phyloP scores from a whole-genome alignment of 2,329 filamentous ascomycete species.

The Colletotrichum theobromicola region DNA sequence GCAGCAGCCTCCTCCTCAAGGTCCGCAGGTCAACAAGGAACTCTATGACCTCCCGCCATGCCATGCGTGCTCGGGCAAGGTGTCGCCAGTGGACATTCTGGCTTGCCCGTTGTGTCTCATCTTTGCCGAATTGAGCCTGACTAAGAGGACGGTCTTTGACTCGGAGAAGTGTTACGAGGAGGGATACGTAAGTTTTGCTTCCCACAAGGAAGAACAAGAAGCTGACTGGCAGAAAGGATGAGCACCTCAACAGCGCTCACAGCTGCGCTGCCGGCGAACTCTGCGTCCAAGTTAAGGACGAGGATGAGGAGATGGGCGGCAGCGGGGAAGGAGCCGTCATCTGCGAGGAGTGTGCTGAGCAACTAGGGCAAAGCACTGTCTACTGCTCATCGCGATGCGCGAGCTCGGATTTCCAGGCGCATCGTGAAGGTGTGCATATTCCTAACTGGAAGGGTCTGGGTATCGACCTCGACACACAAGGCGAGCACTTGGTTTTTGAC shows the following conservation, averaged over 20 bases:
- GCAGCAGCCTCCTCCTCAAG: conserved; percentile 30
- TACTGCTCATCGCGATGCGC: conserved; percentile 51
- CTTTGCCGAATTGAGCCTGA: conserved; percentile 41
- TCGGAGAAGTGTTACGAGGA: conserved; percentile 45
- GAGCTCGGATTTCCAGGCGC: conserved; percentile 42
- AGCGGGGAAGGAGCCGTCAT: conserved; percentile 35
- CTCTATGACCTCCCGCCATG: conserved; percentile 45
- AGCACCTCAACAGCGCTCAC: conserved; percentile 43
- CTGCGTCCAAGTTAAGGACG: conserved; percentile 44
- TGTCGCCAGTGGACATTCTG: conserved; percentile 40
- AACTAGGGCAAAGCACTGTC: conserved; percentile 37
- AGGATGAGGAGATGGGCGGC: conserved; percentile 42
- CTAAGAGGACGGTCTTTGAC: conserved; percentile 48
- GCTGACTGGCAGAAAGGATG: conserved; percentile 32
- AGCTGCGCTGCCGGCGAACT: conserved; percentile 44
- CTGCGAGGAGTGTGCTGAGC: conserved; percentile 46
- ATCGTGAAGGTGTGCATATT: conserved; percentile 41
- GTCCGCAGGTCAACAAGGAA: conserved; percentile 31
- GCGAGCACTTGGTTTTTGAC: conserved; percentile 26
- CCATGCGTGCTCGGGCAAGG: conserved; percentile 38
- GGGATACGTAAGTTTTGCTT: conserved; percentile 41
- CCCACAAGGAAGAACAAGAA: neutral
- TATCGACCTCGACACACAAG: conserved; percentile 27
- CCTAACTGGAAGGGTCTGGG: conserved; percentile 28
- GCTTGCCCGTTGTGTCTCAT: conserved; percentile 52